Evolutionary conservation across 169 alveolate species (phyloP).

Genomic region (Hepatocystis sp.): DNA sequence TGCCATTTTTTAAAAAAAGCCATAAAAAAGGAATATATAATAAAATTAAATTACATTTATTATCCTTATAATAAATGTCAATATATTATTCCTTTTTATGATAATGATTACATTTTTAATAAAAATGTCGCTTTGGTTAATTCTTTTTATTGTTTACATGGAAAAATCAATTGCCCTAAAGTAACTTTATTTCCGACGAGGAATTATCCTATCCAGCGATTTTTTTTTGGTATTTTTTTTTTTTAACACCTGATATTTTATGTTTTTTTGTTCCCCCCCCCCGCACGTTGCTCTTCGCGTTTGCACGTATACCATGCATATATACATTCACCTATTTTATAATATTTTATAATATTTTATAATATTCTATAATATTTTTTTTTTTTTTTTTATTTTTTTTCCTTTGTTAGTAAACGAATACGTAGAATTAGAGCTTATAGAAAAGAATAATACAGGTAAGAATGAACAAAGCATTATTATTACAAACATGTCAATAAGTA

Average conservation of each 20-base stretch:
- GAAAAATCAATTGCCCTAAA: slow-evolving; percentile 51
- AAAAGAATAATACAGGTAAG: slow-evolving; percentile 21
- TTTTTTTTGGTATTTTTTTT: slow-evolving; percentile 58
- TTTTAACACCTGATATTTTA: too few species aligned
- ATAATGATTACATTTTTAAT: slow-evolving; percentile 12
- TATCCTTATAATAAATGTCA: slow-evolving; percentile 71
- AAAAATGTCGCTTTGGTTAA: slow-evolving; percentile 39
- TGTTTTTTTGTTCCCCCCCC: neutral
- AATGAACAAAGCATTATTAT: slow-evolving; percentile 34
- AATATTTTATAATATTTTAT: neutral
- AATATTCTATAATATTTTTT: neutral
- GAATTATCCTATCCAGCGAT: slow-evolving; percentile 48
- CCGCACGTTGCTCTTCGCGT: neutral
- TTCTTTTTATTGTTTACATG: slow-evolving; percentile 71
- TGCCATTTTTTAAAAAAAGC: slow-evolving; percentile 49
- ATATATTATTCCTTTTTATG: slow-evolving; percentile 41
- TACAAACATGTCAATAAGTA: slow-evolving; percentile 23
- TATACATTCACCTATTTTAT: too few species aligned
- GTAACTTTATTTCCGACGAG: slow-evolving; percentile 42
- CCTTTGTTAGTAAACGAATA: slow-evolving; percentile 40
- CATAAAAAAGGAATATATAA: slow-evolving; percentile 31
- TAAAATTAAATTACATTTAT: slow-evolving; percentile 58
- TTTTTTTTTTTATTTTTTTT: neutral
- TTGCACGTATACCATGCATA: too few species aligned
- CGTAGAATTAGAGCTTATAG: slow-evolving; percentile 44